These are phyloP conservation scores for Halenospora varia DNA, from an alignment of 495 filamentous ascomycete species.

Conservation along the genomic window DNA sequence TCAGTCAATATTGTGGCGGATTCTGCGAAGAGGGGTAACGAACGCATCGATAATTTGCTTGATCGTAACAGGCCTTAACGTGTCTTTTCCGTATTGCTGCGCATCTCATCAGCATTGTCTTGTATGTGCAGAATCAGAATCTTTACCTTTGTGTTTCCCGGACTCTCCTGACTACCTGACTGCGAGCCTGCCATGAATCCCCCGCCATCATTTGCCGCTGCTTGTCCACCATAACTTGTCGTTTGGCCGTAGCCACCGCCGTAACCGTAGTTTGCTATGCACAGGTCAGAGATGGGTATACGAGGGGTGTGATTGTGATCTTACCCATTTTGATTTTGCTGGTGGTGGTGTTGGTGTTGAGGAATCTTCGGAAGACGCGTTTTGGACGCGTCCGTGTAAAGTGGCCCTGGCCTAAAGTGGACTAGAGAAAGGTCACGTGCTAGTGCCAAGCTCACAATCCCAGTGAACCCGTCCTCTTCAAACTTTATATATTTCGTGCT, in stretches of 20 bases:
- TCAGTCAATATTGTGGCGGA: neutral
- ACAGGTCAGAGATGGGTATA: neutral
- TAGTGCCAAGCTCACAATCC: too few species aligned
- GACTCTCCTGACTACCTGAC: slow-evolving; percentile 44
- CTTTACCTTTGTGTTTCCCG: slow-evolving; percentile 31
- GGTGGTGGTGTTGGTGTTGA: neutral
- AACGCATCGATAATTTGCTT: slow-evolving; percentile 82
- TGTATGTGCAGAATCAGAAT: neutral
- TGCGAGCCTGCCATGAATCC: slow-evolving; percentile 53
- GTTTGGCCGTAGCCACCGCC: slow-evolving; percentile 18
- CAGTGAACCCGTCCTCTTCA: too few species aligned
- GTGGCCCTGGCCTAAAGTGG: neutral
- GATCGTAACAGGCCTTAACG: slow-evolving; percentile 87
- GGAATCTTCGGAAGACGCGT: neutral
- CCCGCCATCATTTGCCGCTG: slow-evolving; percentile 59
- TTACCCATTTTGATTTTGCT: slow-evolving; percentile 18
- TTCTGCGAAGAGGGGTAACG: neutral
- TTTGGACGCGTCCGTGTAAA: neutral
- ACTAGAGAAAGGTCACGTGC: neutral
- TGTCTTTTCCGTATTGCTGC: slow-evolving; percentile 49
- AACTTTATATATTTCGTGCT: too few species aligned
- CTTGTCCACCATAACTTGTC: slow-evolving; percentile 30
- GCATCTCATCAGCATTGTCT: slow-evolving; percentile 7
- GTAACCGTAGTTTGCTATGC: slow-evolving; percentile 22
- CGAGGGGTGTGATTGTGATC: neutral